Evolutionary conservation across 2,329 filamentous ascomycete species (phyloP), one percentile per base, ranked within the genome.

Genomic region (Phyllosticta citrichinensis): DNA sequence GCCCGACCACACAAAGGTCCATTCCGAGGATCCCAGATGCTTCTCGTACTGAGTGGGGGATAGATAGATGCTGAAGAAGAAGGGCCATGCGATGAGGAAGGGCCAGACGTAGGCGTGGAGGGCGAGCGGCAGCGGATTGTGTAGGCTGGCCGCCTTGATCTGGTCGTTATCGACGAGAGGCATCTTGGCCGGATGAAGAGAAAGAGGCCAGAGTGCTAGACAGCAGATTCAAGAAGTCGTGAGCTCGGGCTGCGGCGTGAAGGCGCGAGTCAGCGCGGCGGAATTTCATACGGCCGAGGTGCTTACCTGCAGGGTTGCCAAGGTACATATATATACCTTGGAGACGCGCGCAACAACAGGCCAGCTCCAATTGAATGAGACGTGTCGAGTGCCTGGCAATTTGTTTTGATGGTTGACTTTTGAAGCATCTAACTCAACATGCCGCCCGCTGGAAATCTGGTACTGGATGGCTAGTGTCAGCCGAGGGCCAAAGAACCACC

Each of bases 1-100:
- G 69, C 89, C 93, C 66, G 88, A 84, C 86, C 90, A 99, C 64
- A 99, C 90, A 73, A 96, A 96, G 0, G 95, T 97, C 93, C 94
- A 99, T 80, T 99, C 94, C 68, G 88, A 86, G n/a, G 88, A 92
- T 68, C 88, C 85, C 65, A 99, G 95, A 78, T 97, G 87, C 71
- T 87, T 87, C 66, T 96, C 88, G 75, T 99, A 99, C 66, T 89
- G 85, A 59, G 91, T 87, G 64, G 86, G 81, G 22, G 85, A 88
- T 59, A 96, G 84, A 74, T 96, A 97, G 75, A 92, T 86, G 73
- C 89, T 85, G 66, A 96, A 83, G 76, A 97, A 97, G 68, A 88
- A 78, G 58, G 95, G 94, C 92, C 95, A 99, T 69, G 92, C 80
- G 67, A 97, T 86, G 63, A 87, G 79, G 71, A 97, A 99, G 0